Evolutionary conservation across 169 alveolate genomes (phyloP).

Genomic region (Perkinsus marinus): DNA sequence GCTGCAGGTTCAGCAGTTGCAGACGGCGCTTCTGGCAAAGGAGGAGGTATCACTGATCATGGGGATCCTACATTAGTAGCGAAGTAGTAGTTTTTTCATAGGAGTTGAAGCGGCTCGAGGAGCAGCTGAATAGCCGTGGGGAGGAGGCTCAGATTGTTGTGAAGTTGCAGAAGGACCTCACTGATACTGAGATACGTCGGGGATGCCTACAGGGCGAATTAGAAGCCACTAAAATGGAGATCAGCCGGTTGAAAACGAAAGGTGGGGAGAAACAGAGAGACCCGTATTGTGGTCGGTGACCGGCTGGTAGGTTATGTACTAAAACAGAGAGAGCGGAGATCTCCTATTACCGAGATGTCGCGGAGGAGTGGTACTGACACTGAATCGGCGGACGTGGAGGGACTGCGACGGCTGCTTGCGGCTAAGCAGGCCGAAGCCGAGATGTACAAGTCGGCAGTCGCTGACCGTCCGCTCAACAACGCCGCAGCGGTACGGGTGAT

Average conservation of each 20-base stretch:
- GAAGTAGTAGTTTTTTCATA: neutral
- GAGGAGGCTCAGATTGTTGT: neutral
- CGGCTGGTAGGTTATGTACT: neutral
- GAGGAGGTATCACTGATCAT: neutral
- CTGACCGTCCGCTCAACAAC: neutral
- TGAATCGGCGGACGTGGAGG: neutral
- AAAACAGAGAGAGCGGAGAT: neutral
- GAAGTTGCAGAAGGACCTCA: neutral
- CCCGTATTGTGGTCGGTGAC: neutral
- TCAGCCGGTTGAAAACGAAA: neutral
- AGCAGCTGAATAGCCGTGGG: neutral
- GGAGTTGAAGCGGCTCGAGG: neutral
- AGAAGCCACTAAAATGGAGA: neutral
- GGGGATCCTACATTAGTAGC: neutral
- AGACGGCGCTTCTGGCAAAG: neutral
- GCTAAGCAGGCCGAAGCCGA: neutral
- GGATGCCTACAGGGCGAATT: neutral
- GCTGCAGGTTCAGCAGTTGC: neutral
- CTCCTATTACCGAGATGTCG: neutral
- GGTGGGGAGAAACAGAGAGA: neutral
- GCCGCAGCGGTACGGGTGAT: neutral
- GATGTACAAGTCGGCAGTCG: neutral
- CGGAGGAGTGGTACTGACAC: neutral
- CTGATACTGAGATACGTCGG: neutral
- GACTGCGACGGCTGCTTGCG: neutral